These are phyloP conservation scores for Hypomyces rosellus DNA, from an alignment of 2,329 filamentous ascomycete species.

Conservation along the genomic window DNA sequence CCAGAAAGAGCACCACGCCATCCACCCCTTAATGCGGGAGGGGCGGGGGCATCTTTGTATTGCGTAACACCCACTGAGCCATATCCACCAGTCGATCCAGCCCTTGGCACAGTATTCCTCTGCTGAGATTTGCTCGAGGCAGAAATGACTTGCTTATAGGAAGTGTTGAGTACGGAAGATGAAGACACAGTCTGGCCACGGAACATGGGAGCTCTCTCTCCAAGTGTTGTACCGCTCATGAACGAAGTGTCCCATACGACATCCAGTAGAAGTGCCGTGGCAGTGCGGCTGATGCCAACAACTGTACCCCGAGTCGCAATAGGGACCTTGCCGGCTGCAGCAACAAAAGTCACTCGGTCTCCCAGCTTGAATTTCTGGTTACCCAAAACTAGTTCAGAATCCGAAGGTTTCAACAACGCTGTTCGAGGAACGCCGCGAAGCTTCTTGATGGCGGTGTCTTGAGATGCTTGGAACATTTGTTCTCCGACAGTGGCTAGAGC, in stretches of 20 bases:
- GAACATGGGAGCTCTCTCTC: constrained; percentile 87
- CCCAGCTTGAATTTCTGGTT: constrained; percentile 79
- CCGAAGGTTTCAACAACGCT: constrained; percentile 84
- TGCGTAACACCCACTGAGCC: constrained; percentile 56
- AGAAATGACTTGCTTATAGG: constrained; percentile 72
- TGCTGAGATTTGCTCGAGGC: constrained; percentile 48
- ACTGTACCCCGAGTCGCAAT: constrained; percentile 89
- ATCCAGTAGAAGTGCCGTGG: constrained; percentile 76
- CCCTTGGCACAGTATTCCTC: constrained; percentile 40
- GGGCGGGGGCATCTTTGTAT: constrained; percentile 50
- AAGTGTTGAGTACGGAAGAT: constrained; percentile 83
- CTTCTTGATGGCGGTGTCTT: constrained; percentile 56
- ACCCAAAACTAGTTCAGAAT: constrained; percentile 87
- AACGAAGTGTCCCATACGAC: constrained; percentile 91
- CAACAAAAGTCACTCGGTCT: constrained; percentile 87
- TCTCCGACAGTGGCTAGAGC: constrained; percentile 74
- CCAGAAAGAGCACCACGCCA: constrained; percentile 54
- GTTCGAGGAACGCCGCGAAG: constrained; percentile 77
- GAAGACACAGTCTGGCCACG: constrained; percentile 85
- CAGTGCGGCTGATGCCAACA: constrained; percentile 85
- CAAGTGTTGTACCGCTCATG: constrained; percentile 92
- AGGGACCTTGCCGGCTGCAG: constrained; percentile 88
- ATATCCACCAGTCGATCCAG: constrained; percentile 48
- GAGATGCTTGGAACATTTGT: constrained; percentile 43
- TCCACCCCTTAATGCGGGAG: constrained; percentile 47